A percentile compares a stretch with the other conserved stretches of the same genome.
Conservation (phyloP, 495 filamentous ascomycete species). For the Xylaria bambusicola region DNA sequence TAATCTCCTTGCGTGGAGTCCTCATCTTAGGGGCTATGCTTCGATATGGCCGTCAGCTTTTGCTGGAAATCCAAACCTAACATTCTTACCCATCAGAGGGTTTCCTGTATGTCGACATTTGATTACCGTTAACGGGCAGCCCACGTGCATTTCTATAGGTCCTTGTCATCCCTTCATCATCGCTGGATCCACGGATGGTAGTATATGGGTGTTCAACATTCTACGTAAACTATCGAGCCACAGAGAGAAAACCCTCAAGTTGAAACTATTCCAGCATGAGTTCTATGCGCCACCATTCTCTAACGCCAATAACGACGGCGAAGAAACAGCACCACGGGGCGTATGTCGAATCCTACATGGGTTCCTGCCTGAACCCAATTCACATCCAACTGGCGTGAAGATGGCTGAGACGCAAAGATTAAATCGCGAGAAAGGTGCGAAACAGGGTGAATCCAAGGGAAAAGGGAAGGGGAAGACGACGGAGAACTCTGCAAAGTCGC, state of each 20-base stretch:
- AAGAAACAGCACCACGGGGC: conserved; percentile 56
- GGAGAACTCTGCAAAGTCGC: conserved; percentile 36
- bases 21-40: conserved; percentile 48
- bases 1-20: conserved; percentile 48
- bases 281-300: conserved; percentile 26
- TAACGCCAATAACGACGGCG: conserved; percentile 13
- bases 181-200: conserved; percentile 46
- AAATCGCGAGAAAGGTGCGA: conserved; percentile 52
- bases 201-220: conserved; percentile 47
- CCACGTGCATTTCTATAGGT: conserved; percentile 47
- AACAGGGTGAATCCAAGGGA: conserved; percentile 41
- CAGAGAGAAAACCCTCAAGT: conserved; percentile 42
- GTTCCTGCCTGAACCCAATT: conserved; percentile 55
- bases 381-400: conserved; percentile 62
- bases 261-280: conserved; percentile 52
- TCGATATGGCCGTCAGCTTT: conserved; percentile 48
- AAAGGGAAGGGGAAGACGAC: conserved; percentile 59
- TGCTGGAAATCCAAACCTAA: conserved; percentile 45
- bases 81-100: conserved; percentile 47
- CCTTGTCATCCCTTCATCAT: conserved; percentile 47
- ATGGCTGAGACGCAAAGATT: conserved; percentile 54
- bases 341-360: conserved; percentile 58
- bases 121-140: conserved; percentile 44
- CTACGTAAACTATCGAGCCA: conserved; percentile 49
- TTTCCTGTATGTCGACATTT: conserved; percentile 50